Evolutionary conservation across 176 grass and related monocot species (phyloP), one percentile per base, ranked within the genome.

Genomic region (Oryza officinalis): DNA sequence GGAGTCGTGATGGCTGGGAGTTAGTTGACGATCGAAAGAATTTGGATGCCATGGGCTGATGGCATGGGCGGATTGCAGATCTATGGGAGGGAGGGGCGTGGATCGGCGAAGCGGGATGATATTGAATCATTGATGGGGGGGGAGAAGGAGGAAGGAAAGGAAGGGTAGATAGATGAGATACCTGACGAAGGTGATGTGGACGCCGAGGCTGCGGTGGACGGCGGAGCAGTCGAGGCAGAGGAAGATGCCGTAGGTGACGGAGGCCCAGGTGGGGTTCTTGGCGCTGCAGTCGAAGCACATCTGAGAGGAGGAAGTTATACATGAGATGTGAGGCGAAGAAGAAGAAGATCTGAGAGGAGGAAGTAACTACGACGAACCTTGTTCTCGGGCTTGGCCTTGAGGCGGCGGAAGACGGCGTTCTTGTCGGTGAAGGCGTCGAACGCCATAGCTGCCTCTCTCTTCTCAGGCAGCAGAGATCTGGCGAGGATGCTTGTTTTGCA

Each of bases 171-270:
- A n/a, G n/a, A n/a, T n/a, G 22, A 0, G 3, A 2, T 82, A 93
- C 93, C 93, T 95, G 79, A 95, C 88, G 79, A 95, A 95, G 22
- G 88, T 95, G 73, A 95, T 69, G 86, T 95, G 93, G 0, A 95
- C 93, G 7, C 93, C 93, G 69, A 95, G 90, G 90, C 90, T 90
- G 27, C 93, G 93, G 83, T 95, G 93, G 71, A 90, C 84, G 76
- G 93, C 93, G 67, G 93, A 95, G 88, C 93, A 95, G 86, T 95
- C 93, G 66, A 95, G 89, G 88, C 93, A 95, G 85, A 95, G 93
- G 75, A 95, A 95, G 86, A 95, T 88, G 79, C 93, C 93, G 71
- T 95, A 95, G 65, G 93, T 90, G 81, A 95, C 93, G 74, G 93
- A 95, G 7, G 93, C 93, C 93, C 93, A 95, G 59, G 90, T 93